These are phyloP conservation scores for Hygrophorus pudorinus DNA, from an alignment of 768 basidiomycete species.

Conservation along the genomic window DNA sequence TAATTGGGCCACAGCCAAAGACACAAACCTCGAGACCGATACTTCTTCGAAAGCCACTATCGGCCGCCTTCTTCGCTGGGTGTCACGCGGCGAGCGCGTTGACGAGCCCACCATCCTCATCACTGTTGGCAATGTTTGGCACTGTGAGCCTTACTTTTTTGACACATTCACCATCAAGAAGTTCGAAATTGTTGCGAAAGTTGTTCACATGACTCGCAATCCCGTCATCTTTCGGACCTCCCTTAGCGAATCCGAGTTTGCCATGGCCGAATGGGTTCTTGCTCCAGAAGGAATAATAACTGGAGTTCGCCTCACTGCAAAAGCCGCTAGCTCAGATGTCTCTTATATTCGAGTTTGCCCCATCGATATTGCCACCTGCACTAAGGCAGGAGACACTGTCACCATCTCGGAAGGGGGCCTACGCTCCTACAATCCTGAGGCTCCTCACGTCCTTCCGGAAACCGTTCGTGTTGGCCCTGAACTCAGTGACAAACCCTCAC, in stretches of 20 bases:
- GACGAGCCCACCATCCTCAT: conserved; percentile 27
- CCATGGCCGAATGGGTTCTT: conserved; percentile 31
- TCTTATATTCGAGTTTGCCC: conserved; percentile 28
- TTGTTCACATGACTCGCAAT: conserved; percentile 22
- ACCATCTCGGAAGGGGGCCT: conserved; percentile 28
- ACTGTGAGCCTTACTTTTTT: conserved; percentile 25
- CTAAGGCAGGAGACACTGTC: conserved; percentile 24
- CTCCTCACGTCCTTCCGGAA: conserved; percentile 23
- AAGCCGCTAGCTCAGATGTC: conserved; percentile 23
- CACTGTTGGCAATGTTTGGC: conserved; percentile 25
- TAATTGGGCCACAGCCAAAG: conserved; percentile 23
- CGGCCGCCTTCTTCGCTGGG: conserved; percentile 25
- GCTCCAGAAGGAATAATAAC: conserved; percentile 25
- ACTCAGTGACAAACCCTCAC: conserved; percentile 20
- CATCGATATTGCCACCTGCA: conserved; percentile 26
- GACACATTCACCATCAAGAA: conserved; percentile 28
- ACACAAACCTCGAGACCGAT: conserved; percentile 26
- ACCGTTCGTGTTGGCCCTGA: conserved; percentile 23
- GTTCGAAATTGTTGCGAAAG: conserved; percentile 23
- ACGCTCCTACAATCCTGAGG: conserved; percentile 22
- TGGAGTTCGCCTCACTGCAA: conserved; percentile 26
- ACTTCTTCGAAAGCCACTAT: conserved; percentile 19
- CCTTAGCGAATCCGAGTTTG: conserved; percentile 22
- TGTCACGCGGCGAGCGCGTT: conserved; percentile 20
- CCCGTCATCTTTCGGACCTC: conserved; percentile 28